Base-by-base conservation (phyloP, 805 yeast species). In the Metschnikowia henanensis region DNA sequence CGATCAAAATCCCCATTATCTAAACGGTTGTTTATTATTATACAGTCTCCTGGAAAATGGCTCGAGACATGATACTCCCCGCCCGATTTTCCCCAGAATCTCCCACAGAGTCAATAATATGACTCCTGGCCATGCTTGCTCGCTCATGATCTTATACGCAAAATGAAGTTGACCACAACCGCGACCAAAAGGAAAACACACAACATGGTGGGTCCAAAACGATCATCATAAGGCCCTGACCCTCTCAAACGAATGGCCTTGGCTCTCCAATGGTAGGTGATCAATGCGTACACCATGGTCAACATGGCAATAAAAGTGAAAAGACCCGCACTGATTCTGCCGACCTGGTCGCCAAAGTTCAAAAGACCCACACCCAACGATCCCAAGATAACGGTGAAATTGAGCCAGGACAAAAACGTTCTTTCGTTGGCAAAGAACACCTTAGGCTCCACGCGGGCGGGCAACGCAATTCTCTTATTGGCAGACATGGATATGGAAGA, bases 261-360 rank as follows among this genome's bases (percentile, higher is more conserved):
- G 1, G 99, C 99, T 75, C 99, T 87, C 99, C 99, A 95, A 68
- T 94, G 99, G 66, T 94, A 94, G 10, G 98, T 94, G 37, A 89
- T 78, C 50, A 94, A 77, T 1, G 99, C 99, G 60, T 94, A 94
- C 3, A 84, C 77, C 99, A 94, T 94, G 19, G 99, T 92, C 52
- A 87, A 89, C 97, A 94, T 92, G 51, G 99, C 96, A 44, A 94
- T 91, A 49, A 92, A 75, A 3, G 99, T 95, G 76, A 94, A 94
- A 44, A 94, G 73, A 4, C 92, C 94, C 35, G 99, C 98, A 55
- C 94, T 83, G 46, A 94, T 81, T 59, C 95, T 80, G 50, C 98
- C 98, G 34, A 92, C 80, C 48, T 80, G 78, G 70, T 94, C 99
- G 65, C 99, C 99, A 65, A 94, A 94, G 72, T 94, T 94, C 55